Conservation (phyloP, 2,329 filamentous ascomycete genomes). For the Cladosporium sp. region DNA sequence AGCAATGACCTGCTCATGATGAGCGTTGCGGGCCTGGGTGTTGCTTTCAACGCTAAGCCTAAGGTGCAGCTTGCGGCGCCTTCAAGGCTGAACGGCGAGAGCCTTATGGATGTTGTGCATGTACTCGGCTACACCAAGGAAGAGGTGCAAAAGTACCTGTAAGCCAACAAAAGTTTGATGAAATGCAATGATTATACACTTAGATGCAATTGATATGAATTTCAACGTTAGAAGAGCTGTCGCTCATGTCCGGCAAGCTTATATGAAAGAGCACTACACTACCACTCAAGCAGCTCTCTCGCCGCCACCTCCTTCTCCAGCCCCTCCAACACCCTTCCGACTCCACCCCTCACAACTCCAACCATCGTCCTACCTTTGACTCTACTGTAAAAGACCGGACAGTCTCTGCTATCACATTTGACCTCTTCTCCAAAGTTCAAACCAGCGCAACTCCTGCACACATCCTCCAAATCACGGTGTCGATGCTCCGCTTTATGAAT, state of each 20-base stretch:
- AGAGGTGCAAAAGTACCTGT: slow-evolving; percentile 28
- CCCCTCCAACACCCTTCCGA: slow-evolving; percentile 40
- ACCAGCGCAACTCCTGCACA: slow-evolving; percentile 79
- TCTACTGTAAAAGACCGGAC: slow-evolving; percentile 82
- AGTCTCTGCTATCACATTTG: slow-evolving; percentile 86
- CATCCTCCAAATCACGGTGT: slow-evolving; percentile 58
- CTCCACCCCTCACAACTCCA: slow-evolving; percentile 34
- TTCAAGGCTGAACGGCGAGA: slow-evolving; percentile 66
- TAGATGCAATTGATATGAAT: background rate
- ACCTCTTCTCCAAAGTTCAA: slow-evolving; percentile 71
- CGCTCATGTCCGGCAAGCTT: background rate
- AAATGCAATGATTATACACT: background rate
- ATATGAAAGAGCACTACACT: background rate
- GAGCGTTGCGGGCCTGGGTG: slow-evolving; percentile 67
- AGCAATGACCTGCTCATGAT: slow-evolving; percentile 83
- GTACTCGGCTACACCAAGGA: slow-evolving; percentile 55
- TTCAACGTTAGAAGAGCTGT: background rate
- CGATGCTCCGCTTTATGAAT: slow-evolving; percentile 62
- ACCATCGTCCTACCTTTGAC: slow-evolving; percentile 56
- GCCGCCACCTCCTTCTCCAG: slow-evolving; percentile 33
- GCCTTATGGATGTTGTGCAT: slow-evolving; percentile 67
- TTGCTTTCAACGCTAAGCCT: slow-evolving; percentile 82
- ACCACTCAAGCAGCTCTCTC: slow-evolving; percentile 21
- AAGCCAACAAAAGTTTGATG: background rate
- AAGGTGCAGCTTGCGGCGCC: slow-evolving; percentile 74